Evolutionary conservation across 2,329 filamentous ascomycete genomes (phyloP).

Genomic region (Clonostachys rosea): DNA sequence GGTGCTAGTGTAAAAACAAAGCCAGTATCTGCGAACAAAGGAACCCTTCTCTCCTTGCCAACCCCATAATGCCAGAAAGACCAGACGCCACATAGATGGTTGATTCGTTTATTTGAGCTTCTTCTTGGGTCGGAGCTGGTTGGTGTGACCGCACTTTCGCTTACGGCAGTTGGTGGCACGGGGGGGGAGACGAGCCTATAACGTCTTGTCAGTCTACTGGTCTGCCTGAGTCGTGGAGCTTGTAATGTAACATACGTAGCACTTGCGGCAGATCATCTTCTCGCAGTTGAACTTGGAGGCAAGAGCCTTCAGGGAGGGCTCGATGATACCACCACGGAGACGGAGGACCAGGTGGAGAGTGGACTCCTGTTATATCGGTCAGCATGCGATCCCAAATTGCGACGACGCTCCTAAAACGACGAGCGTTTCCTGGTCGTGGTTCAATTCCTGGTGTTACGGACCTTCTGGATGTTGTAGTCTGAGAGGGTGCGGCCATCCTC

Average conservation of each 20-base stretch:
- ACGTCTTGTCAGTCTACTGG: conserved; percentile 7
- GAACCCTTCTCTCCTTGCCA: conserved; percentile 20
- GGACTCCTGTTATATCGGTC: conserved; percentile 66
- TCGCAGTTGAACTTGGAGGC: conserved; percentile 99
- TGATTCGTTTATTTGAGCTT: conserved; percentile 75
- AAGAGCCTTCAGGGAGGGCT: conserved; percentile 97
- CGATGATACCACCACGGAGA: conserved; percentile 98
- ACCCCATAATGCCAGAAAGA: conserved; percentile 26
- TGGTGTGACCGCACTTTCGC: conserved; percentile 99
- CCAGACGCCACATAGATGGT: conserved; percentile 37
- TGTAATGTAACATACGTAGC: conserved; percentile 70
- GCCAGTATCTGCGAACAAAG: conserved; percentile 26
- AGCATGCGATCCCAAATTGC: neutral
- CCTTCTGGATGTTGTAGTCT: conserved; percentile 99
- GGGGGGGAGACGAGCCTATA: conserved; percentile 77
- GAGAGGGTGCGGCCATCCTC: conserved; percentile 95
- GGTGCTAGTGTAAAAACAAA: conserved; percentile 35
- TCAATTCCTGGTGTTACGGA: conserved; percentile 34
- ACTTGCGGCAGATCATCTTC: conserved; percentile 99
- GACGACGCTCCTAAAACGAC: neutral
- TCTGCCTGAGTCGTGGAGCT: neutral
- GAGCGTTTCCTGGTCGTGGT: neutral
- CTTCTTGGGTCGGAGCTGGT: conserved; percentile 99
- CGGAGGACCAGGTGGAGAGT: conserved; percentile 98
- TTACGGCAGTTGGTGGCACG: conserved; percentile 99